phyloP scores from a whole-genome alignment of 306 rosid genomes.

The Dryas alaskensis region DNA sequence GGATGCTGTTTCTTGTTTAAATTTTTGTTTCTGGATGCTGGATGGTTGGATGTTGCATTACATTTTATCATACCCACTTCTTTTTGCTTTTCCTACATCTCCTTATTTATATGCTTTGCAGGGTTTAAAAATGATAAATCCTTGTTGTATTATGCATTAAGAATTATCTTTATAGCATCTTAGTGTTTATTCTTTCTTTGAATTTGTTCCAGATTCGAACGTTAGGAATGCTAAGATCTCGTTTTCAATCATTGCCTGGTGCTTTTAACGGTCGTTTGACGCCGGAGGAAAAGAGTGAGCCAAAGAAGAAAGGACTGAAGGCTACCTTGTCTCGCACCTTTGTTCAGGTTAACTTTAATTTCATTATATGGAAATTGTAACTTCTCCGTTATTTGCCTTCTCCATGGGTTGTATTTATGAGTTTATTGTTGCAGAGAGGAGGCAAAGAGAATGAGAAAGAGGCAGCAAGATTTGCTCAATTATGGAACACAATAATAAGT shows the following conservation, averaged over 20 bases:
- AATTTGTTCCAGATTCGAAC: slow-evolving; percentile 79
- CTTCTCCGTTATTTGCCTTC: background rate
- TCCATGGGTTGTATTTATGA: slow-evolving; percentile 10
- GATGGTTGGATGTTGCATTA: background rate
- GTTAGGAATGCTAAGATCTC: slow-evolving; percentile 95
- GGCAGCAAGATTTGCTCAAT: slow-evolving; percentile 96
- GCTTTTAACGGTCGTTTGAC: slow-evolving; percentile 80
- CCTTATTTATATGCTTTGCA: background rate
- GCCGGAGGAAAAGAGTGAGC: slow-evolving; percentile 69
- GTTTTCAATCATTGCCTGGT: slow-evolving; percentile 82
- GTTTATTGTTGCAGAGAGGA: slow-evolving; percentile 46
- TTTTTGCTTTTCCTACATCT: background rate
- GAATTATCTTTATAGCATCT: background rate
- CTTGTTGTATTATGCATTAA: background rate
- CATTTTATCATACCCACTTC: background rate
- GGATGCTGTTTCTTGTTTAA: background rate
- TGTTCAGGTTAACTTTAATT: slow-evolving; percentile 36
- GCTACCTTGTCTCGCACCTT: slow-evolving; percentile 77
- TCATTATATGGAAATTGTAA: background rate
- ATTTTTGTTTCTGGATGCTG: background rate
- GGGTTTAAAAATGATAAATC: background rate
- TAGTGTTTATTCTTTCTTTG: slow-evolving; percentile 14
- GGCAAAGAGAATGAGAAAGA: slow-evolving; percentile 65
- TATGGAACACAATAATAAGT: slow-evolving; percentile 89
- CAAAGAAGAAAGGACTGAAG: slow-evolving; percentile 85